Conservation (phyloP, 1,284 basidiomycete species). For the Spongiforma sp. region DNA sequence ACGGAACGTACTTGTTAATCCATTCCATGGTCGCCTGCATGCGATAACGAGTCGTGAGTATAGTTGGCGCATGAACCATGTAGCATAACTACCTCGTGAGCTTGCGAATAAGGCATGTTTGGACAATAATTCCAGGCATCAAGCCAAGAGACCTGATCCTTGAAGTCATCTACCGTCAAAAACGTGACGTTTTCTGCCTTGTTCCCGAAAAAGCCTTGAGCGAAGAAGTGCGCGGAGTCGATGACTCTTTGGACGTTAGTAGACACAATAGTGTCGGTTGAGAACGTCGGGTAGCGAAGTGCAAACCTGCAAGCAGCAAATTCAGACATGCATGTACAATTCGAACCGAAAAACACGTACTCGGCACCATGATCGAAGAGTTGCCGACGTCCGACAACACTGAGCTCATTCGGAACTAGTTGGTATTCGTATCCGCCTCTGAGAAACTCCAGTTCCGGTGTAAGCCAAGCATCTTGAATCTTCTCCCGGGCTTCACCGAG, state of each 20-base stretch:
- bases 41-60: no score
- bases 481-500: constrained; percentile 35
- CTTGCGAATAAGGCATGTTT: neutral
- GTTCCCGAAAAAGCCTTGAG: constrained; percentile 18
- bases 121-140: constrained; percentile 16
- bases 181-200: constrained; percentile 1
- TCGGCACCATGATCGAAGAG: constrained; percentile 25
- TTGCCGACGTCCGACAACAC: constrained; percentile 16
- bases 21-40: no score
- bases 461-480: constrained; percentile 39
- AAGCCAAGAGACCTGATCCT: constrained; percentile 44
- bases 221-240: constrained; percentile 26
- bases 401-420: constrained; percentile 27
- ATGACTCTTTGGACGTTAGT: constrained; percentile 42
- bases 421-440: constrained; percentile 45
- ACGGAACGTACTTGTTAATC: no score
- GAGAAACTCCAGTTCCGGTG: constrained; percentile 44
- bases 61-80: no score
- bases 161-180: constrained; percentile 17
- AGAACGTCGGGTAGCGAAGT: constrained; percentile 22
- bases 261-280: constrained; percentile 41
- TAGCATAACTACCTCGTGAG: constrained; percentile 5
- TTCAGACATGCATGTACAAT: constrained; percentile 2
- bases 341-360: constrained; percentile 10
- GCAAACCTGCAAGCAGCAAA: constrained; percentile 20